Evolutionary conservation across 176 grass and related monocot genomes (phyloP), one percentile per base, ranked within the genome.

Genomic region (Avena insularis): DNA sequence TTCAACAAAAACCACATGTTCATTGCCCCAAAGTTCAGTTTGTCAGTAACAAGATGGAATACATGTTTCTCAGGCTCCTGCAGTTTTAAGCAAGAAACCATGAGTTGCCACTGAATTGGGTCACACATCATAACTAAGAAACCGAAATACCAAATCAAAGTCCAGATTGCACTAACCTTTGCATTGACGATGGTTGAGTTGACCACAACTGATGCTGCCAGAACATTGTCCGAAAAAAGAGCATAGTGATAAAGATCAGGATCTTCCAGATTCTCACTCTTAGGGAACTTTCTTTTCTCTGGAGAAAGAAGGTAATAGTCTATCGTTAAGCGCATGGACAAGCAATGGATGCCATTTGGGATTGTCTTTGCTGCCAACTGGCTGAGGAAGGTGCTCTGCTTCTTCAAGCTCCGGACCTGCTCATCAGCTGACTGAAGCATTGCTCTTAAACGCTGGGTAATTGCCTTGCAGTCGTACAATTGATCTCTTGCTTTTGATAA

Each of bases 1-100:
- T 93, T 93, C 78, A 93, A 87, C 56, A 93, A 85, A 85, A 93
- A 93, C 91, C 88, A 93, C 91, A 93, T 93, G 82, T 88, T 93
- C 91, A 93, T 90, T 61, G 91, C 88, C 60, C 85, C 91, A 53
- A 93, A 93, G 66, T 93, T 93, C 82, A 93, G 79, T 60, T 93
- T 93, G 68, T 93, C 91, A 60, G 91, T 93, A 77, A 93, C 91
- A 40, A 93, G 71, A 93, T 93, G 91, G 71, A 93, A 93, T 16
- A 93, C 88, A 88, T 93, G 91, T 70, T 93, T 93, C 74, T 93
- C 91, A 79, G 91, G 88, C 36, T 93, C 91, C 91, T 93, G 82
- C 71, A 93, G 46, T 65, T 70, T 66, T 29, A 48, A 80, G 12
- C 3, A 49, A 80, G 9, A 50, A 21, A 77, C 49, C 16, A 74